phyloP scores from a whole-genome alignment of 352 stramenopile species.

The Thalassiosira gravida region DNA sequence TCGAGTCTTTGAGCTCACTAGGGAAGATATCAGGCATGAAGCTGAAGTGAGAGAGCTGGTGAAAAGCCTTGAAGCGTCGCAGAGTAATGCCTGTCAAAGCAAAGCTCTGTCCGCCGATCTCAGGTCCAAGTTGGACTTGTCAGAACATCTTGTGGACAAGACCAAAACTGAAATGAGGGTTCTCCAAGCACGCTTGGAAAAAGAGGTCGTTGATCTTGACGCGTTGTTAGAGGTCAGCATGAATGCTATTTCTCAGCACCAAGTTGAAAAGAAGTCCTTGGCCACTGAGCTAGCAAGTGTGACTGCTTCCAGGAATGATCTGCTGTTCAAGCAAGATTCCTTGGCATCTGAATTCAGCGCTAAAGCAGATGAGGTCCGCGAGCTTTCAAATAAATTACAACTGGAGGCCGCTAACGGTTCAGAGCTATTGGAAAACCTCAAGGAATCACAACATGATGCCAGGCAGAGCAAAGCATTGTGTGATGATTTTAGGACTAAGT shows the following conservation, averaged over 20 bases:
- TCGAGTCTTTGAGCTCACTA: not conserved
- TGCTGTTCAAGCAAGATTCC: not conserved
- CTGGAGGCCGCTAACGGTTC: constrained; percentile 1
- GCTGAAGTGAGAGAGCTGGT: constrained; percentile 16
- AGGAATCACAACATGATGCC: constrained; percentile 10
- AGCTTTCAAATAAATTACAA: not conserved
- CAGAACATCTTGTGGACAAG: constrained; percentile 21
- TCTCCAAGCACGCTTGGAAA: constrained; percentile 4
- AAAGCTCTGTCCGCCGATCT: constrained; percentile 30
- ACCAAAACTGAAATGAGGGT: constrained; percentile 18
- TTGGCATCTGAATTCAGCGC: not conserved
- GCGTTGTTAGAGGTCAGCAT: not conserved
- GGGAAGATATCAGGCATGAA: not conserved
- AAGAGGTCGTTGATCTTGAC: constrained; percentile 9
- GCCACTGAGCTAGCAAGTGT: not conserved
- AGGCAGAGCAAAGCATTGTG: constrained; percentile 5
- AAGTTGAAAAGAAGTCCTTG: constrained; percentile 8
- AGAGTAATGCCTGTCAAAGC: constrained; percentile 16
- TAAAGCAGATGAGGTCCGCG: not conserved
- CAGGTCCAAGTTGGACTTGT: constrained; percentile 34
- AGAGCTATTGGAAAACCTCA: constrained; percentile 9
- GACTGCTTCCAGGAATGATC: constrained; percentile 5
- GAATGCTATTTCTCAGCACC: not conserved
- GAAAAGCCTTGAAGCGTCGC: not conserved
- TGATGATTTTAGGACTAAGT: constrained; percentile 22